Conservation (phyloP, 148 eudicot species). For the Chenopodium berlandieri region DNA sequence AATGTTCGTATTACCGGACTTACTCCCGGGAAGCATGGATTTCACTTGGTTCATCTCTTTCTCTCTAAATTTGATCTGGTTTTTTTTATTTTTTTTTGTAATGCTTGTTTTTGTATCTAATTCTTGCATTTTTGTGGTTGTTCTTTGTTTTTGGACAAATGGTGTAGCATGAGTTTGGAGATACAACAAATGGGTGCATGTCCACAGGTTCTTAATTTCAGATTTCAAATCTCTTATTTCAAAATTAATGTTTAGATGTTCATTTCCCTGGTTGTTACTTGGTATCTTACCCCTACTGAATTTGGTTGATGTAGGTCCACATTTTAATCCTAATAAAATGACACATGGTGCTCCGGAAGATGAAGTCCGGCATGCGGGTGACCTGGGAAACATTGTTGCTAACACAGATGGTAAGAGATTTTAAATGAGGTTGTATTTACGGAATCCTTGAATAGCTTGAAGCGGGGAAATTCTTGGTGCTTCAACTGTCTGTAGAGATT, state of each 20-base stretch:
- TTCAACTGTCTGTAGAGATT: background rate
- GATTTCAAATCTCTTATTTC: background rate
- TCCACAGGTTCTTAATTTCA: constrained; percentile 64
- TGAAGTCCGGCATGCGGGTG: constrained; percentile 98
- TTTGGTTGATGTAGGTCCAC: constrained; percentile 52
- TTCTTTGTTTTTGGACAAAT: background rate
- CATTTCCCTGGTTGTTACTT: background rate
- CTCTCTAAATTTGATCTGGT: background rate
- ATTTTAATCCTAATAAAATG: constrained; percentile 77
- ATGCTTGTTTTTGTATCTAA: constrained; percentile 4
- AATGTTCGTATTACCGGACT: constrained; percentile 67
- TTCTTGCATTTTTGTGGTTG: constrained; percentile 1
- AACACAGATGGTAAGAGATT: constrained; percentile 64
- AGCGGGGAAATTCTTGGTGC: background rate
- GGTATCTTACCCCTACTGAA: background rate
- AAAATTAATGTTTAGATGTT: background rate
- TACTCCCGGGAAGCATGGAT: constrained; percentile 78
- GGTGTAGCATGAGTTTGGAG: constrained; percentile 84
- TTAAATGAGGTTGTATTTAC: background rate
- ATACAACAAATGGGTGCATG: constrained; percentile 95
- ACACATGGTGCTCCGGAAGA: constrained; percentile 99
- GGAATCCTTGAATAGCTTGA: background rate
- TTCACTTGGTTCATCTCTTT: constrained; percentile 47
- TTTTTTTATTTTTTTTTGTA: background rate
- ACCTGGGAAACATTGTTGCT: constrained; percentile 99